Base-by-base conservation (phyloP, 2,329 filamentous ascomycete genomes). In the Trichoderma aggressivum region DNA sequence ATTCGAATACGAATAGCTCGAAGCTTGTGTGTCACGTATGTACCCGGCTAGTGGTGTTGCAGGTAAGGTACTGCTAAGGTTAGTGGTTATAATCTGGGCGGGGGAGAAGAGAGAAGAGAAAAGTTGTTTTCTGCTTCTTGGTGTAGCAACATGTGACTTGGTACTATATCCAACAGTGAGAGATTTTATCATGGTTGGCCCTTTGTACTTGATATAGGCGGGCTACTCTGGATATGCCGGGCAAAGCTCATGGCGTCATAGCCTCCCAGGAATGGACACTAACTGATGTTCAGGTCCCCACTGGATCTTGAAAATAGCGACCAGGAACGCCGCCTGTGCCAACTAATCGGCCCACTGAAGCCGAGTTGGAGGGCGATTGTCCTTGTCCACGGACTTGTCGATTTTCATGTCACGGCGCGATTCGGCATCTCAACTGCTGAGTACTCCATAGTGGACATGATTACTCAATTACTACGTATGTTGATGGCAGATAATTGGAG, bases 201-300 rank as follows among this genome's bases (percentile, higher is more conserved):
- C 50, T 68, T 56, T 59, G 34, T 39, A 34, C 36, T 66, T 67
- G 64, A 68, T 60, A 68, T 68, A 68, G 55, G n/a, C n/a, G n/a
- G n/a, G 28, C 28, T 34, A 36, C 58, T 60, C 66, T 61, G 66
- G 66, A 60, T 69, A 30, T 61, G 55, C 39, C 66, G 56, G 66
- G 28, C 56, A 58, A 53, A 47, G 39, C 39, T 32, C 66, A 69
- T 69, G 66, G 39, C 66, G 66, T 69, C 66, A 69, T 69, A 61
- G 65, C 56, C 66, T 55, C 43, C 16, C 10, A 18, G 5, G 21
- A 61, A 50, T 30, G 56, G 39, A 28, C 30, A 55, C 55, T 61
- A 61, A 28, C 62, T 55, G n/a, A 14, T 21, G 32, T 28, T 26
- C 26, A 60, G 39, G 28, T 26, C 66, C 26, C 65, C 66, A 69